phyloP scores from a whole-genome alignment of 2,329 filamentous ascomycete genomes.

The Fusarium albidum region DNA sequence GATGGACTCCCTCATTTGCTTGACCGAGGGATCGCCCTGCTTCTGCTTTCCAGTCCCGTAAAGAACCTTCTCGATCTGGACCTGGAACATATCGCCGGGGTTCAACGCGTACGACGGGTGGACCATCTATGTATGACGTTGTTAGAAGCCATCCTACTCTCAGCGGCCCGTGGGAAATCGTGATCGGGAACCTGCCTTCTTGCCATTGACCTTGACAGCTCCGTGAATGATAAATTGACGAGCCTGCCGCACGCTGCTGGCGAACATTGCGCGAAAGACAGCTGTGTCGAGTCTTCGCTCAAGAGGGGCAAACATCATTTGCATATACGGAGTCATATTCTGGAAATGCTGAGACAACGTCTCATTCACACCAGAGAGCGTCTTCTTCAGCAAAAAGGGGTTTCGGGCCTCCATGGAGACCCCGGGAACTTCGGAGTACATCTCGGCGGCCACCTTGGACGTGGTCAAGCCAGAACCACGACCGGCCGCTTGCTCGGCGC shows the following conservation, averaged over 20 bases:
- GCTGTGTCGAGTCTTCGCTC: slow-evolving; percentile 94
- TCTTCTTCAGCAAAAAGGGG: slow-evolving; percentile 32
- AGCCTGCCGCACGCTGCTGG: slow-evolving; percentile 90
- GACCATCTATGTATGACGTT: slow-evolving; percentile 73
- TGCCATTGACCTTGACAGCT: slow-evolving; percentile 93
- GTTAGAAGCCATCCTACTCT: slow-evolving; percentile 9
- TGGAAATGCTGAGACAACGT: slow-evolving; percentile 45
- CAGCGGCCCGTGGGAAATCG: background rate
- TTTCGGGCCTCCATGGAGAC: slow-evolving; percentile 26
- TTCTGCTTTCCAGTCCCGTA: slow-evolving; percentile 84
- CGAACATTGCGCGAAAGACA: slow-evolving; percentile 91
- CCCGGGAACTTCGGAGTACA: slow-evolving; percentile 43
- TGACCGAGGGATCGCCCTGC: slow-evolving; percentile 43
- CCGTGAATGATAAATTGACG: slow-evolving; percentile 95
- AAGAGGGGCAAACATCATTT: slow-evolving; percentile 92
- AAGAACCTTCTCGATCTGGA: slow-evolving; percentile 87
- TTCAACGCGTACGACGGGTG: slow-evolving; percentile 94
- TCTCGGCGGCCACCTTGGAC: slow-evolving; percentile 43
- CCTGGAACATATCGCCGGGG: slow-evolving; percentile 97
- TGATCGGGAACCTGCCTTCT: slow-evolving; percentile 72
- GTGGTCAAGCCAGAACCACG: slow-evolving; percentile 75
- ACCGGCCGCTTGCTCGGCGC: slow-evolving; percentile 82
- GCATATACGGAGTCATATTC: slow-evolving; percentile 83
- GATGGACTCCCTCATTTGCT: slow-evolving; percentile 38
- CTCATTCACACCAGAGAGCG: slow-evolving; percentile 43